Base-by-base conservation (phyloP, 306 rosid species). In the Dryas drummondii region DNA sequence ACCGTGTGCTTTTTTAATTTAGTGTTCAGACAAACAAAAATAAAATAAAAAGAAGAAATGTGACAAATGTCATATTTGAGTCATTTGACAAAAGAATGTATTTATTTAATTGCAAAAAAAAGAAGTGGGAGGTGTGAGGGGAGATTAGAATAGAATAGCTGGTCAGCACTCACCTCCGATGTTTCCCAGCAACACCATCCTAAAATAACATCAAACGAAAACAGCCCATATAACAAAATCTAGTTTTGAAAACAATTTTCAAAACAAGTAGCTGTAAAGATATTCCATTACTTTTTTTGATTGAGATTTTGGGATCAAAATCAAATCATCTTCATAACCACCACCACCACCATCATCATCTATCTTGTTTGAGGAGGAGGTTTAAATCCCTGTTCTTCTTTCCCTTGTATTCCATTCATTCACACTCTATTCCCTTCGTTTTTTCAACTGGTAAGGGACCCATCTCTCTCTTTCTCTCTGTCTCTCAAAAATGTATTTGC, bases 111-210 rank as follows among this genome's bases (percentile, higher is more conserved):
- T 17, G 5, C 41, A 32, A 32, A 13, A 7, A 40, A 59, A 11
- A 67, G 3, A 10, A 32, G 22, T n/a, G 9, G n/a, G 9, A 48
- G 14, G 10, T 7, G 5, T 45, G 19, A 2, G 16, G 42, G 16
- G 17, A 47, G 46, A 14, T 57, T 48, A 55, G 72, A 72, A 62
- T 50, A 7, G 42, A 59, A 22, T 63, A 87, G 89, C 88, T 87
- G 91, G 93, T 84, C 90, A 90, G 90, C 90, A 91, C 93, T 84
- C 64, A 83, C 84, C 83, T 84, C 88, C 90, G 94, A 83, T 87
- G 89, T 82, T 94, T 90, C 98, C 66, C 78, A 83, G 92, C 87
- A 86, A 76, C 81, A 65, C 88, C 90, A 66, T 87, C 84, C 90
- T 63, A 91, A 85, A 88, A 85, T 80, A 84, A 87, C 83, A 80